A percentile compares a stretch with the other conserved stretches of the same genome.
These are phyloP conservation scores for Gymnopus androsaceus DNA, from an alignment of 1,284 basidiomycete species.

Conservation along the genomic window DNA sequence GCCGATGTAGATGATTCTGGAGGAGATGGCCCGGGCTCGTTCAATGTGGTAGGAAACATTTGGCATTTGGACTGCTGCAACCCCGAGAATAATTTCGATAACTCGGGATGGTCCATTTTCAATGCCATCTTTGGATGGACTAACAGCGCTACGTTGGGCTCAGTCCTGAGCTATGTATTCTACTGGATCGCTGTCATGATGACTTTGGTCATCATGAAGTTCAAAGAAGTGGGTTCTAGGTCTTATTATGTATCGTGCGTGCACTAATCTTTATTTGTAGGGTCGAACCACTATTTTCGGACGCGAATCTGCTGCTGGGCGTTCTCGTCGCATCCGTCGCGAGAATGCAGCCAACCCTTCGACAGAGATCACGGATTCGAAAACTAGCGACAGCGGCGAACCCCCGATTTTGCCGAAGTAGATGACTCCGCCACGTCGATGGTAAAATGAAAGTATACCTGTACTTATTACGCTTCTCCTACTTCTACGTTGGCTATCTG, in stretches of 20 bases:
- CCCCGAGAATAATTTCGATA: conserved; percentile 59
- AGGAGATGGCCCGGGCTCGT: conserved; percentile 83
- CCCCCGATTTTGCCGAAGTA: too few species aligned
- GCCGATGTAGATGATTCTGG: conserved; percentile 74
- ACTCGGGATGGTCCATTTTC: conserved; percentile 75
- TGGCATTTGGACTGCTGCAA: conserved; percentile 89
- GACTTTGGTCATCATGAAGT: conserved; percentile 72
- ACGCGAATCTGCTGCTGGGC: conserved; percentile 42
- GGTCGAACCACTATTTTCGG: conserved; percentile 40
- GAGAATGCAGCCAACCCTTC: conserved; percentile 26
- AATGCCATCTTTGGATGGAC: conserved; percentile 76
- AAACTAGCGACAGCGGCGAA: too few species aligned
- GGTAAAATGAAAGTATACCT: too few species aligned
- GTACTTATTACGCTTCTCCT: too few species aligned
- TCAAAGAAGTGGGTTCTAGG: conserved; percentile 47
- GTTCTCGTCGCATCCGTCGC: conserved; percentile 27
- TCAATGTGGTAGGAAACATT: conserved; percentile 76
- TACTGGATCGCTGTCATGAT: conserved; percentile 78
- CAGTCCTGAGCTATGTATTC: conserved; percentile 73
- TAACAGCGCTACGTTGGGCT: conserved; percentile 69
- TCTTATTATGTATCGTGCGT: background rate
- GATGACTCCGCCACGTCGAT: too few species aligned
- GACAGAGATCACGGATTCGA: too few species aligned
- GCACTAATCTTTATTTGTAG: conserved; percentile 34
- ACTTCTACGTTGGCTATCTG: too few species aligned